phyloP scores from a whole-genome alignment of 345 rosid genomes.

The Clarkia xantiana region DNA sequence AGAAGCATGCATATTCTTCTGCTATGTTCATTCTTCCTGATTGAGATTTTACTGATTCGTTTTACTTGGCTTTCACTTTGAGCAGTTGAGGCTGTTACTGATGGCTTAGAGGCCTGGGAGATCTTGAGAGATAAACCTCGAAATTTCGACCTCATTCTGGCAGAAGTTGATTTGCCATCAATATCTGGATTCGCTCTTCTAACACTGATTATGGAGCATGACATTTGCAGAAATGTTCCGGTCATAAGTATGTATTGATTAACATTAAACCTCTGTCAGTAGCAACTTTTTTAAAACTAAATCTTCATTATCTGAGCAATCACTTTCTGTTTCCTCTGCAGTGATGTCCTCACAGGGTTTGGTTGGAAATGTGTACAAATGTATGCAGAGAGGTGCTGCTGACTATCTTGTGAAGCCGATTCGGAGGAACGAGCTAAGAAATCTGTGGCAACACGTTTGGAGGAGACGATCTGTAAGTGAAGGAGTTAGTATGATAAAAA shows the following conservation, averaged over 20 bases:
- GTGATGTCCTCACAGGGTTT: constrained; percentile 96
- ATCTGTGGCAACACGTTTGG: constrained; percentile 98
- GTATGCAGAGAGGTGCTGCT: constrained; percentile 85
- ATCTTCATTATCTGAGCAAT: too few relatives aligned
- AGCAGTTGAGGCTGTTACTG: constrained; percentile 70
- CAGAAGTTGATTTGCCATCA: constrained; percentile 83
- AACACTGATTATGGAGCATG: constrained; percentile 75
- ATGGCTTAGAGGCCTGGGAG: constrained; percentile 96
- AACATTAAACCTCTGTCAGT: too few relatives aligned
- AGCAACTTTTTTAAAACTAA: too few relatives aligned
- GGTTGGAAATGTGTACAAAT: constrained; percentile 65
- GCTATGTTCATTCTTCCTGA: background rate
- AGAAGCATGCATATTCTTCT: background rate
- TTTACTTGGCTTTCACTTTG: constrained; percentile 1
- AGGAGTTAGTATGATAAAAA: too few relatives aligned
- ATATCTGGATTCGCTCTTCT: constrained; percentile 82
- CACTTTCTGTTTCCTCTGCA: constrained; percentile 17
- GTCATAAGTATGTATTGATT: constrained; percentile 54
- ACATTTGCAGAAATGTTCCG: constrained; percentile 75
- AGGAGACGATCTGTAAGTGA: constrained; percentile 62
- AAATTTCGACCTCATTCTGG: constrained; percentile 57
- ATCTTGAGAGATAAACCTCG: constrained; percentile 46
- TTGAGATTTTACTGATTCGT: background rate
- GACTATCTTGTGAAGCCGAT: constrained; percentile 95
- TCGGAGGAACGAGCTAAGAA: constrained; percentile 79